Evolutionary conservation across 768 basidiomycete genomes (phyloP).

Genomic region (Amanita exitialis): DNA sequence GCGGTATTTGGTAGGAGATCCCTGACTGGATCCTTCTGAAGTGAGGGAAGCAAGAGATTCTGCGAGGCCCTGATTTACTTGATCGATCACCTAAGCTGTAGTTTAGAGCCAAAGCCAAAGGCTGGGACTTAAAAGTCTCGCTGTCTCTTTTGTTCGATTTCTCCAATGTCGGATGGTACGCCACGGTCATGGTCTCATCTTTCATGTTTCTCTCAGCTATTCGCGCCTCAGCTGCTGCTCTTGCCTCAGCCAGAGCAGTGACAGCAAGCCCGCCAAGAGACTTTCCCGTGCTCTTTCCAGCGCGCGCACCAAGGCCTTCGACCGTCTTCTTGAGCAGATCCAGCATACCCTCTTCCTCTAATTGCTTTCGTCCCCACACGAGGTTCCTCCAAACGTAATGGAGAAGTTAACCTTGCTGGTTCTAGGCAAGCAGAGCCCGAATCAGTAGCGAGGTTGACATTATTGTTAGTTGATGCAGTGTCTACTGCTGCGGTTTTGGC

Average conservation of each 20-base stretch:
- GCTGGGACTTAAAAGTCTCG: neutral
- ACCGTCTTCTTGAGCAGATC: conserved; percentile 64
- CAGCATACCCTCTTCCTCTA: conserved; percentile 36
- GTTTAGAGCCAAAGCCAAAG: neutral
- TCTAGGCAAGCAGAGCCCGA: neutral
- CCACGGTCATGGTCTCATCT: conserved; percentile 22
- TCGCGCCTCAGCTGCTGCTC: conserved; percentile 58
- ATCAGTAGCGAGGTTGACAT: conserved; percentile 18
- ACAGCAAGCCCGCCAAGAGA: conserved; percentile 50
- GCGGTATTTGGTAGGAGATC: neutral
- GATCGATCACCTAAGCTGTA: too few relatives aligned
- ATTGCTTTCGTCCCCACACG: neutral
- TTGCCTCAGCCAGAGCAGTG: conserved; percentile 57
- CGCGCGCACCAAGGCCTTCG: conserved; percentile 50
- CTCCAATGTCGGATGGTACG: neutral
- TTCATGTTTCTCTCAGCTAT: conserved; percentile 55
- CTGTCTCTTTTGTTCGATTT: neutral
- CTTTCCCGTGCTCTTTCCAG: conserved; percentile 49
- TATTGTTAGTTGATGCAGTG: conserved; percentile 16
- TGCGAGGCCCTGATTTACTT: too few relatives aligned
- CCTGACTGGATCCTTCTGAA: neutral
- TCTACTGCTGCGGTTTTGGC: conserved; percentile 33
- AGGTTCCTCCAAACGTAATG: neutral
- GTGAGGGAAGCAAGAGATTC: too few relatives aligned
- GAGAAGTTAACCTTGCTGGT: neutral